Percentiles rank a stretch among this genome's conserved stretches.
phyloP scores from a whole-genome alignment of 192 early-diverging fungal species.

The Backusella sp. region DNA sequence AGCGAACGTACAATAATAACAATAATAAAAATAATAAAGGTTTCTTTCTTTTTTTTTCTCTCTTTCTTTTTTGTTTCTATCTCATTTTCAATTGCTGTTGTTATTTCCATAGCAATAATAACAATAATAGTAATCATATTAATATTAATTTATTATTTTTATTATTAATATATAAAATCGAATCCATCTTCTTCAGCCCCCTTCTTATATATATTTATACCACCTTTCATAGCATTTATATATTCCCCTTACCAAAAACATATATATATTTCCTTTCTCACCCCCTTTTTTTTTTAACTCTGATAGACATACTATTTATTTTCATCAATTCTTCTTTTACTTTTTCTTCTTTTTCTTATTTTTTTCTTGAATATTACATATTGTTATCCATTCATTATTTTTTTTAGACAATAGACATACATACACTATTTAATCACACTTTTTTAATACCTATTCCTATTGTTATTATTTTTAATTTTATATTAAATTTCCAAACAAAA shows the following conservation, averaged over 20 bases:
- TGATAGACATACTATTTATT: not conserved
- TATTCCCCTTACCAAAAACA: not conserved
- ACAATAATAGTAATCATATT: not conserved
- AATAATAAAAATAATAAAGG: not conserved
- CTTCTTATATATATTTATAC: conserved; percentile 9
- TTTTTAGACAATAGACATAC: not conserved
- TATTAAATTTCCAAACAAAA: conserved; percentile 15
- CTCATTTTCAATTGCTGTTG: not conserved
- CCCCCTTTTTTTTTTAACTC: not conserved
- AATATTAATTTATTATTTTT: not conserved
- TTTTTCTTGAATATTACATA: not conserved
- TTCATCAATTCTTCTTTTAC: not conserved
- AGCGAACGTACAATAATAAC: not conserved
- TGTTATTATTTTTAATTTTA: conserved; percentile 27
- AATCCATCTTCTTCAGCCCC: not conserved
- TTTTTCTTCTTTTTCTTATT: not conserved
- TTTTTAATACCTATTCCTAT: conserved; percentile 23
- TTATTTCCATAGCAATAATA: not conserved
- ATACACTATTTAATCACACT: not conserved
- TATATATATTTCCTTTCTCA: not conserved
- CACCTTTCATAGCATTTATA: not conserved
- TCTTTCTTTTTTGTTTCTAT: conserved; percentile 1
- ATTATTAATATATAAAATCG: conserved; percentile 6
- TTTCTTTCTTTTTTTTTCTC: not conserved
- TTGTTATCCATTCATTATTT: not conserved